These are phyloP conservation scores for Gloeostereum incarnatum DNA, from an alignment of 768 basidiomycete genomes.

Conservation along the genomic window DNA sequence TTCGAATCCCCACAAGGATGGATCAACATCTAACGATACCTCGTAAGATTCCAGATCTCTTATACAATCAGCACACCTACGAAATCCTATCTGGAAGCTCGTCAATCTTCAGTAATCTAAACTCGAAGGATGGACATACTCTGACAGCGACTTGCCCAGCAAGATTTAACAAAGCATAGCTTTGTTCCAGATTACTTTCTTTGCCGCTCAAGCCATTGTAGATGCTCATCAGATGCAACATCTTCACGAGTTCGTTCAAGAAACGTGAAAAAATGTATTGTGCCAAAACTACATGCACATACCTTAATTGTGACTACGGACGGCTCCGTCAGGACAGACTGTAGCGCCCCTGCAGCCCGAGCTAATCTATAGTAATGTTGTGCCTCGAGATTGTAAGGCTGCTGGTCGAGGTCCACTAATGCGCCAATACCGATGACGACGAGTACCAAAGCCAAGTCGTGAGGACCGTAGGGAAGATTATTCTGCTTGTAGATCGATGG, in stretches of 20 bases:
- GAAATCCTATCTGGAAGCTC: conserved; percentile 29
- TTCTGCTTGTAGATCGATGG: conserved; percentile 33
- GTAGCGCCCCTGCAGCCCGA: conserved; percentile 35
- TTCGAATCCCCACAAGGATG: conserved; percentile 38
- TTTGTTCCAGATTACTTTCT: conserved; percentile 38
- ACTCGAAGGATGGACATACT: conserved; percentile 19
- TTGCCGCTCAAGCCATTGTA: conserved; percentile 46
- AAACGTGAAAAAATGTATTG: background rate
- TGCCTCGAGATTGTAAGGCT: conserved; percentile 39
- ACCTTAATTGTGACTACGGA: conserved; percentile 40
- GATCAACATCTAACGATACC: conserved; percentile 45
- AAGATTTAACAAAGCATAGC: conserved; percentile 35
- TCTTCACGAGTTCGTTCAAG: conserved; percentile 19
- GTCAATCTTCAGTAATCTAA: background rate
- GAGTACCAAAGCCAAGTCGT: conserved; percentile 39
- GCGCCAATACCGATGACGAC: conserved; percentile 38
- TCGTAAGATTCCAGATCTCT: conserved; percentile 9
- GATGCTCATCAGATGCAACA: conserved; percentile 42
- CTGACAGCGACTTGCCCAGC: conserved; percentile 37
- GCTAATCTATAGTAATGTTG: conserved; percentile 42
- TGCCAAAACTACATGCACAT: background rate
- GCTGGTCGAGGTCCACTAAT: conserved; percentile 33
- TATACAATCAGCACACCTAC: conserved; percentile 16
- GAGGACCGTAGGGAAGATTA: conserved; percentile 30
- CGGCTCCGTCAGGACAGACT: conserved; percentile 30